Percentiles rank a stretch among this genome's conserved stretches.
These are phyloP conservation scores for Flammula alnicola DNA, from an alignment of 1,284 basidiomycete species.

Conservation along the genomic window DNA sequence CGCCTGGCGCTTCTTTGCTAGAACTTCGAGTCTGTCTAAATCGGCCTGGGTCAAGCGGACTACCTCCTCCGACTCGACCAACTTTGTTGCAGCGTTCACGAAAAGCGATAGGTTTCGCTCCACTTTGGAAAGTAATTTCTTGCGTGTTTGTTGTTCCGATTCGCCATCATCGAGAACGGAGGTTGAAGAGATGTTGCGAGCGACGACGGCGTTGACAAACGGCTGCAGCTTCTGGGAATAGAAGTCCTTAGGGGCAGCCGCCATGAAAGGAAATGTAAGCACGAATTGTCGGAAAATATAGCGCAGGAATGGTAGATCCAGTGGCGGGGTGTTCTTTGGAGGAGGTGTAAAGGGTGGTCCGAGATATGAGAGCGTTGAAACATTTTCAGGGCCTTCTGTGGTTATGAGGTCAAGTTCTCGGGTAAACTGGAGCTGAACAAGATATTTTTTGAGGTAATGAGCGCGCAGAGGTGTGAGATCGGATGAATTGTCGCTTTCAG, in stretches of 20 bases:
- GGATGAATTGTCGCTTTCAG: slow-evolving; percentile 5
- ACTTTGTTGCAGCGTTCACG: slow-evolving; percentile 80
- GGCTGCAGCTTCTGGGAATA: slow-evolving; percentile 94
- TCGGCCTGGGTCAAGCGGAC: slow-evolving; percentile 85
- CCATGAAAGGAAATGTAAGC: slow-evolving; percentile 92
- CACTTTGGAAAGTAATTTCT: slow-evolving; percentile 70
- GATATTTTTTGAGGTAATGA: slow-evolving; percentile 96
- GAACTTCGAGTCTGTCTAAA: slow-evolving; percentile 73
- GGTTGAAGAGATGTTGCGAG: slow-evolving; percentile 75
- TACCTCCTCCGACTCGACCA: slow-evolving; percentile 83
- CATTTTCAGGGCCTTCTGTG: slow-evolving; percentile 52
- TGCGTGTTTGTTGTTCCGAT: slow-evolving; percentile 56
- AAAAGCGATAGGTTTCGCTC: slow-evolving; percentile 87
- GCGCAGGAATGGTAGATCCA: slow-evolving; percentile 86
- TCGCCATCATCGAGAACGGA: slow-evolving; percentile 66
- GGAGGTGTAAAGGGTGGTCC: slow-evolving; percentile 85
- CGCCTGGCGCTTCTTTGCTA: slow-evolving; percentile 65
- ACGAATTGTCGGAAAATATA: slow-evolving; percentile 92
- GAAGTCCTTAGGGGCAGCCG: slow-evolving; percentile 84
- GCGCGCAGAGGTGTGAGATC: slow-evolving; percentile 83
- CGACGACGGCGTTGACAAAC: slow-evolving; percentile 81
- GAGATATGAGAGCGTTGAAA: slow-evolving; percentile 83
- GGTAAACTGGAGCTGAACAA: slow-evolving; percentile 84
- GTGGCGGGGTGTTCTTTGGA: slow-evolving; percentile 57
- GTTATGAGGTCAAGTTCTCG: slow-evolving; percentile 78